Percentiles rank a stretch among this genome's conserved stretches.
Conservation (phyloP, 495 filamentous ascomycete genomes). For the Aspergillus egyptiacus region DNA sequence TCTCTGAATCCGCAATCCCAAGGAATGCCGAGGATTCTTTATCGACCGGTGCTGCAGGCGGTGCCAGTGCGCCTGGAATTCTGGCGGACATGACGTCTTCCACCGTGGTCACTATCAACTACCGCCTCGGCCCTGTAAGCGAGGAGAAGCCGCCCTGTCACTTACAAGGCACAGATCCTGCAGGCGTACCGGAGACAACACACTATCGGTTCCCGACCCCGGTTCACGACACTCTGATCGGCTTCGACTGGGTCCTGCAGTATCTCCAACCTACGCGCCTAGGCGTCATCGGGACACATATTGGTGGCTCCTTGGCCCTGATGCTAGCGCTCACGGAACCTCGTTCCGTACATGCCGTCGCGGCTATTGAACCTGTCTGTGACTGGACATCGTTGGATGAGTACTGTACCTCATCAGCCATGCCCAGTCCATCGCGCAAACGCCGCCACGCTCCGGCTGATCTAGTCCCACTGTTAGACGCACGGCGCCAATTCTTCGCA, state of each 20-base stretch:
- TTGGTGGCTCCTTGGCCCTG: slow-evolving; percentile 51
- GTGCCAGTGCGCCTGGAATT: slow-evolving; percentile 14
- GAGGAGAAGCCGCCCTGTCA: background rate
- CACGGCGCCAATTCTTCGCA: slow-evolving; percentile 39
- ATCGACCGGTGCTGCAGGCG: no score
- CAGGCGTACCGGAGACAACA: background rate
- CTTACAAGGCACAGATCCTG: background rate
- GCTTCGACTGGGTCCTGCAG: slow-evolving; percentile 36
- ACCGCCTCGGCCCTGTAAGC: slow-evolving; percentile 32
- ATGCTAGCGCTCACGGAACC: slow-evolving; percentile 58
- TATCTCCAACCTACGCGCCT: slow-evolving; percentile 30
- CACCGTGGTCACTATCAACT: slow-evolving; percentile 38
- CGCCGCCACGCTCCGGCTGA: slow-evolving; percentile 23
- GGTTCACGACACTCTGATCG: slow-evolving; percentile 38
- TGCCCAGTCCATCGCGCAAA: slow-evolving; percentile 10
- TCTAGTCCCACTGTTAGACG: slow-evolving; percentile 32
- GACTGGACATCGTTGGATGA: slow-evolving; percentile 39
- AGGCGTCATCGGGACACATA: slow-evolving; percentile 46
- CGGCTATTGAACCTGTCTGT: slow-evolving; percentile 32
- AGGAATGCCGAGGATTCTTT: background rate
- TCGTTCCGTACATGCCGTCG: slow-evolving; percentile 30
- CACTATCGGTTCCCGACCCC: slow-evolving; percentile 34
- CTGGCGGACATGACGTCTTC: slow-evolving; percentile 28
- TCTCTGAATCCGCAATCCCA: no score
- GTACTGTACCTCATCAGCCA: slow-evolving; percentile 19